Base-by-base conservation (phyloP, 108 stramenopile species). In the Pinguiococcus pyrenoidosus region DNA sequence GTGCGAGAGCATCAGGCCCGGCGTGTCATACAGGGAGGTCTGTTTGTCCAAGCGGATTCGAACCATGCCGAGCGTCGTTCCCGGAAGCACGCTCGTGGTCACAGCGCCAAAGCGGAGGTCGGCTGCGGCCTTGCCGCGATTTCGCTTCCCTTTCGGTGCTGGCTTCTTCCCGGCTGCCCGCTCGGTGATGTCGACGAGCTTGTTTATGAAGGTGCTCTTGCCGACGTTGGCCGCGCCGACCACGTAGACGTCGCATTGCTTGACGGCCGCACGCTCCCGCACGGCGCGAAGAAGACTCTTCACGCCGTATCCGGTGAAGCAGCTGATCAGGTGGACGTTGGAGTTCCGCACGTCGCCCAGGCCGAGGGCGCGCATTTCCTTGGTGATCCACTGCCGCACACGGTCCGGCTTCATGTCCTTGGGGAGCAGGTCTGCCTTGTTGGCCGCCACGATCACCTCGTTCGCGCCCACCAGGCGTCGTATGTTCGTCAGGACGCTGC, bases 161-260 rank as follows among this genome's bases (percentile, higher is more conserved):
- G 45, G 3, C 27, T 37, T 33, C 50, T 2, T 33, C 37, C 20
- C 32, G 22, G 45, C 4, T 3, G 3, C 24, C 27, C n/a, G 13
- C 45, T 39, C 10, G 10, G 40, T 3, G 18, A 23, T 6, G 12
- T 51, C 32, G 24, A 72, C 25, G 20, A 72, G 24, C 29, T 60
- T 59, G 45, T 72, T 72, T 49, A 72, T 69, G 53, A 72, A 72
- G 33, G 64, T 59, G 25, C 50, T 54, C 68, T 72, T 72, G 20
- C 71, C 71, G 4, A 61, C 71, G 49, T 72, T 72, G 26, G 68
- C 71, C 22, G 68, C 54, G n/a, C 71, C 71, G 32, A 72, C 23
- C 0, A 72, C 65, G 59, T 72, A 65, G n/a, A 72, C 46, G 40
- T 62, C 68, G 2, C 44, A 29, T 10, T 29, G 53, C 4, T 32